Percentiles rank a stretch among this genome's conserved stretches.
Conservation (phyloP, 495 filamentous ascomycete genomes). For the Eremomyces bilateralis region DNA sequence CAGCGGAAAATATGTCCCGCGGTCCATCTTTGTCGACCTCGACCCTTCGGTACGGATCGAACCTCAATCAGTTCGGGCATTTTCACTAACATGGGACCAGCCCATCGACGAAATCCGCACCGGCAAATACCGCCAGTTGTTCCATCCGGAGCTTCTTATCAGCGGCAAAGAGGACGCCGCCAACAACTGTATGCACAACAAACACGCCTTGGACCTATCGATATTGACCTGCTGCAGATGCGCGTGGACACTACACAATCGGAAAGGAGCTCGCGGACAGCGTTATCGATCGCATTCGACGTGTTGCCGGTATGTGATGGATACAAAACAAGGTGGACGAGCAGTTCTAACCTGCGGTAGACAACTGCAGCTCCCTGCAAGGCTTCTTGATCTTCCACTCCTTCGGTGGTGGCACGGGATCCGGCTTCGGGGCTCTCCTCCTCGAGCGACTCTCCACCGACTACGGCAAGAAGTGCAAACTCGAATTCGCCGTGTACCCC, state of each 20-base stretch:
- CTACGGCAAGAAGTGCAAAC: conserved; percentile 88
- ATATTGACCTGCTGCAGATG: conserved; percentile 26
- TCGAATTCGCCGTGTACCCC: conserved; percentile 80
- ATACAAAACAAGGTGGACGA: neutral
- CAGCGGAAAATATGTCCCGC: conserved; percentile 72
- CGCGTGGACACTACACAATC: conserved; percentile 81
- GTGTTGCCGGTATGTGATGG: conserved; percentile 42
- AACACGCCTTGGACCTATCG: neutral
- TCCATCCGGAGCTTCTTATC: conserved; percentile 74
- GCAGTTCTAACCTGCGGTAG: too few relatives aligned
- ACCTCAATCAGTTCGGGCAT: neutral
- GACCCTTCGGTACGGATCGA: conserved; percentile 46
- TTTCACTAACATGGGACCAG: conserved; percentile 9
- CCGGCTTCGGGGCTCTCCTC: conserved; percentile 71
- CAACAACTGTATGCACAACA: conserved; percentile 44
- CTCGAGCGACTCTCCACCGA: conserved; percentile 74
- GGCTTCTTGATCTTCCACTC: conserved; percentile 90
- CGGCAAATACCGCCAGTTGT: conserved; percentile 62
- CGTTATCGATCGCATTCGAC: conserved; percentile 67
- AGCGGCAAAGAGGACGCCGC: conserved; percentile 87
- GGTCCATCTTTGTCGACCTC: conserved; percentile 74
- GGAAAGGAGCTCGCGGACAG: conserved; percentile 78
- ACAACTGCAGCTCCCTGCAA: conserved; percentile 80
- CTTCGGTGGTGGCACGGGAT: conserved; percentile 81
- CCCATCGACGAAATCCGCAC: conserved; percentile 85